These are phyloP conservation scores for Solanum dulcamara DNA, from an alignment of 257 asterid species.

Conservation along the genomic window DNA sequence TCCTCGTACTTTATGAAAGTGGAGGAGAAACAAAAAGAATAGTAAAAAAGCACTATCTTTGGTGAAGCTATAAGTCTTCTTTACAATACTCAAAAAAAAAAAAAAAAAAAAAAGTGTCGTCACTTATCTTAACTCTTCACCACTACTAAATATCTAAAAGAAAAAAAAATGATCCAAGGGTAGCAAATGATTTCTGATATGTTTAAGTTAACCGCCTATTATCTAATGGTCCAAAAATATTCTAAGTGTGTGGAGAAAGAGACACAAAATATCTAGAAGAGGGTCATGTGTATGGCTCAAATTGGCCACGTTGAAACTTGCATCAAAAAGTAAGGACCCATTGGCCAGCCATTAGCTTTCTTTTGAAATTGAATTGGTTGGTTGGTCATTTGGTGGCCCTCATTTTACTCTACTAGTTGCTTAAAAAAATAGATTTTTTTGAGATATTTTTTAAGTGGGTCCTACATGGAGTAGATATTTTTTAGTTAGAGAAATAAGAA, in stretches of 20 bases:
- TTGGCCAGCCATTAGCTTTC: neutral
- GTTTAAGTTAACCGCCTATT: conserved; percentile 18
- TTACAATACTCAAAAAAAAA: neutral
- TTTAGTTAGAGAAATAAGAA: neutral
- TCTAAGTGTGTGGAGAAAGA: neutral
- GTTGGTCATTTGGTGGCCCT: neutral
- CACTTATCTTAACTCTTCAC: neutral
- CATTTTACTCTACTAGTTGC: neutral
- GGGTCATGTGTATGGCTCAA: conserved; percentile 32
- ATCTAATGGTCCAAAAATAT: conserved; percentile 36
- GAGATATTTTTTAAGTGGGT: conserved; percentile 21
- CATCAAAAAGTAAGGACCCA: conserved; percentile 22
- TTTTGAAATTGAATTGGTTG: neutral
- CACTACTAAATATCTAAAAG: neutral
- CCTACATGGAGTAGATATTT: conserved; percentile 47
- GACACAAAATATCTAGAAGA: conserved; percentile 38
- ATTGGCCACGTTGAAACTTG: conserved; percentile 36
- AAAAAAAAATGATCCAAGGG: conserved; percentile 12
- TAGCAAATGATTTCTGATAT: neutral
- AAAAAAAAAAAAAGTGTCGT: neutral
- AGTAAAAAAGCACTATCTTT: neutral
- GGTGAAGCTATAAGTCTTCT: neutral
- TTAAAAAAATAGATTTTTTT: neutral
- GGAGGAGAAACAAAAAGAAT: neutral
- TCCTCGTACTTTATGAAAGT: neutral